Percentiles rank a stretch among this genome's conserved stretches.
phyloP scores from a whole-genome alignment of 192 early-diverging fungal genomes.

The Mortierella alpina region DNA sequence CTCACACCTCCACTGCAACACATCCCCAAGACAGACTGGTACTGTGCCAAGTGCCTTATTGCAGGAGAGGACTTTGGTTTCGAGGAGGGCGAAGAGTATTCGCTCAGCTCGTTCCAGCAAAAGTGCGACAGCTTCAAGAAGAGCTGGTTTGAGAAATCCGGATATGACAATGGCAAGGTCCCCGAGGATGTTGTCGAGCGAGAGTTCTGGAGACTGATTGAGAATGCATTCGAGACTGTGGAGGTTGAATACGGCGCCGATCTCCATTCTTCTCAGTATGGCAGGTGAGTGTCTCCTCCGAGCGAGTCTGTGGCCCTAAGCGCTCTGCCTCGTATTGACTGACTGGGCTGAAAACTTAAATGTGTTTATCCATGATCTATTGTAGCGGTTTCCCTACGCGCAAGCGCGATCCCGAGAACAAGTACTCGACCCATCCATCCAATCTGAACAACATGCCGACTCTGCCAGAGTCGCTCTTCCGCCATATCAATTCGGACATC shows the following conservation, averaged over 20 bases:
- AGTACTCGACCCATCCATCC: conserved; percentile 81
- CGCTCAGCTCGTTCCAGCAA: conserved; percentile 80
- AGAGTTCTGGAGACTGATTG: conserved; percentile 95
- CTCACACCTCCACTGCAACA: conserved; percentile 64
- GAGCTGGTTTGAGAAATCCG: conserved; percentile 71
- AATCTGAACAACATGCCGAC: conserved; percentile 91
- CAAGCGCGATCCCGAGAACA: conserved; percentile 71
- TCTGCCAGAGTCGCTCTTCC: conserved; percentile 84
- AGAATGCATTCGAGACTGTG: conserved; percentile 86
- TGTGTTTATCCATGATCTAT: background rate
- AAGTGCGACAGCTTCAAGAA: conserved; percentile 87
- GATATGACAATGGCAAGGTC: conserved; percentile 40
- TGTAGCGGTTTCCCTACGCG: conserved; percentile 84
- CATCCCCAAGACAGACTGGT: conserved; percentile 81
- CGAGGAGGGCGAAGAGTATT: conserved; percentile 87
- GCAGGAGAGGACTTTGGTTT: conserved; percentile 93
- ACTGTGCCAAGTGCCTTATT: conserved; percentile 83
- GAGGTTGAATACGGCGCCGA: conserved; percentile 98
- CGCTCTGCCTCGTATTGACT: no score
- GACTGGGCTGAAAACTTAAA: no score
- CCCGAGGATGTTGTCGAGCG: conserved; percentile 83
- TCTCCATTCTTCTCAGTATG: conserved; percentile 89
- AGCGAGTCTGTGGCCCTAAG: background rate
- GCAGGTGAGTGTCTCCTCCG: conserved; percentile 65
- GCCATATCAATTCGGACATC: conserved; percentile 91